These are phyloP conservation scores for Cutaneotrichosporon cutaneum DNA, from an alignment of 1,284 basidiomycete species.

Conservation along the genomic window DNA sequence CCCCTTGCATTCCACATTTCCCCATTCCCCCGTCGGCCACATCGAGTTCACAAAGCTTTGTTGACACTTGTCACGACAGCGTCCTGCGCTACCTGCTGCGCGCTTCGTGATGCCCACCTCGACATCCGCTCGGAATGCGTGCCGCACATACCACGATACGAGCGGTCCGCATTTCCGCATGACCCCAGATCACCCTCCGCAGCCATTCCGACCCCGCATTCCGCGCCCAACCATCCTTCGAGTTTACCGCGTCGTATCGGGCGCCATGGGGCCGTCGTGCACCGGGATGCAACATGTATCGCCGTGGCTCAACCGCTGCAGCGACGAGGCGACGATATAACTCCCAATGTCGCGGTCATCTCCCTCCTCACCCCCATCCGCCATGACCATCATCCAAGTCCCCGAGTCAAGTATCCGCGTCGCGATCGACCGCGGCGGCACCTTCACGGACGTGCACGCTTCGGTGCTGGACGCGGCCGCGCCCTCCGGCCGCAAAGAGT, in stretches of 20 bases:
- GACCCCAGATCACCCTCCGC: not conserved
- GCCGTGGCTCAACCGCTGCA: not conserved
- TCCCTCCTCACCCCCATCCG: not conserved
- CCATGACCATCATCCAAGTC: slow-evolving; percentile 29
- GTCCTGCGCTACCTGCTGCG: not conserved
- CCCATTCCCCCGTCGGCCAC: too few species aligned
- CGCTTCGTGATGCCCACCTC: not conserved
- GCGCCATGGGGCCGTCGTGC: not conserved
- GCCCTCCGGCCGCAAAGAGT: slow-evolving; percentile 27
- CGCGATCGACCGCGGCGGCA: slow-evolving; percentile 43
- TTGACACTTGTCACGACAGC: too few species aligned
- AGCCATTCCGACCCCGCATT: not conserved
- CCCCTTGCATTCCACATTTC: too few species aligned
- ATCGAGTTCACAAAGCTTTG: too few species aligned
- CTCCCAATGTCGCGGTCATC: not conserved
- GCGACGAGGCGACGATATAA: not conserved
- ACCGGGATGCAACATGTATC: not conserved
- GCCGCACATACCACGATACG: not conserved
- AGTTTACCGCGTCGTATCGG: not conserved
- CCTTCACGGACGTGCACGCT: slow-evolving; percentile 51
- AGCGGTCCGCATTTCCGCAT: slow-evolving; percentile 1
- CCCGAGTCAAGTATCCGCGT: slow-evolving; percentile 47
- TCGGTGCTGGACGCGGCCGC: slow-evolving; percentile 25
- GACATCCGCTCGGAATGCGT: not conserved
- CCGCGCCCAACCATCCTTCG: not conserved